phyloP scores from a whole-genome alignment of 1,284 basidiomycete species.

The Cystobasidium sp. region DNA sequence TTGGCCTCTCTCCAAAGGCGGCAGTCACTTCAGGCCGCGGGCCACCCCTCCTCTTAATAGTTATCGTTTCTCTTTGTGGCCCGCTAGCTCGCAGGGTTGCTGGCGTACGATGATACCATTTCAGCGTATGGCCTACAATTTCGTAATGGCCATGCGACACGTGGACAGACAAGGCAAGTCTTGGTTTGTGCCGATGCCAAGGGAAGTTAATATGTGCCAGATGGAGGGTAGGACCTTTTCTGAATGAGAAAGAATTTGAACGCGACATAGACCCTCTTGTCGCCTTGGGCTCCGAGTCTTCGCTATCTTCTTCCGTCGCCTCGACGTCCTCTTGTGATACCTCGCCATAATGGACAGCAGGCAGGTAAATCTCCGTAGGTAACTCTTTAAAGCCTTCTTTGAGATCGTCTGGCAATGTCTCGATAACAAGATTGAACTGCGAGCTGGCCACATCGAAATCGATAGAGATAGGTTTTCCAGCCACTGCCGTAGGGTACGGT shows the following conservation, averaged over 20 bases:
- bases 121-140: constrained; percentile 69
- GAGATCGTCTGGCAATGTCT: constrained; percentile 63
- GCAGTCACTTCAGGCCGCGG: constrained; percentile 27
- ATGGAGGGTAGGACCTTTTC: constrained; percentile 41
- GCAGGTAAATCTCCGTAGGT: constrained; percentile 54
- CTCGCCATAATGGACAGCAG: constrained; percentile 56
- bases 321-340: constrained; percentile 16
- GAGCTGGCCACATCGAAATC: constrained; percentile 77
- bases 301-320: constrained; percentile 16
- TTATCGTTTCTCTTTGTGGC: constrained; percentile 21
- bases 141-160: constrained; percentile 72
- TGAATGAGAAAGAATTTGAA: neutral
- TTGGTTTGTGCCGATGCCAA: constrained; percentile 45
- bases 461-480: constrained; percentile 66
- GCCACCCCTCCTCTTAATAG: constrained; percentile 32
- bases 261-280: neutral
- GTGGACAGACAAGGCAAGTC: constrained; percentile 60
- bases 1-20: constrained; percentile 9
- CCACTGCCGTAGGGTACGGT: constrained; percentile 75
- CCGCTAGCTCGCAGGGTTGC: neutral
- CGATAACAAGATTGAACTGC: constrained; percentile 69
- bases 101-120: constrained; percentile 78
- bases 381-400: constrained; percentile 48
- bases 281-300: neutral
- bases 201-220: constrained; percentile 33